Evolutionary conservation across 306 rosid species (phyloP).

Genomic region (Morella rubra): DNA sequence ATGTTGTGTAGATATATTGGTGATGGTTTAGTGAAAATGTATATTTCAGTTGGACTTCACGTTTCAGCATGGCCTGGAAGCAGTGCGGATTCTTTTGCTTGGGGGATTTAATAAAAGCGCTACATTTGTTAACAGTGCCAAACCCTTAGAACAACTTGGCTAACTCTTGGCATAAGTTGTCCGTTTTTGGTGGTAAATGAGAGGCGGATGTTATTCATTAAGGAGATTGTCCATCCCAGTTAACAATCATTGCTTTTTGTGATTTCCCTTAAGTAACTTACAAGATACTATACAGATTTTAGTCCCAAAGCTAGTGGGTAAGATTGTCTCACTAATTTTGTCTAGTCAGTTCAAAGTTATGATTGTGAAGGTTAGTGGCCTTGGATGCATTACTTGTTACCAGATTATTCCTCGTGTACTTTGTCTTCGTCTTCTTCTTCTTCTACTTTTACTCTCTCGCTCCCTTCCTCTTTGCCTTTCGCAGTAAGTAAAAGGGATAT

Average conservation of each 20-base stretch:
- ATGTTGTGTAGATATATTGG: conserved; percentile 8
- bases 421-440: no score
- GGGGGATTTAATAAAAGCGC: conserved; percentile 81
- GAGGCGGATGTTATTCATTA: not conserved
- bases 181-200: not conserved
- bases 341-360: not conserved
- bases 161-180: conserved; percentile 10
- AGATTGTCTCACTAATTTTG: not conserved
- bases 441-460: no score
- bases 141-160: conserved; percentile 50
- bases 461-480: no score
- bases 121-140: conserved; percentile 50
- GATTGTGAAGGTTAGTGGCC: not conserved
- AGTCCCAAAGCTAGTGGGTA: not conserved
- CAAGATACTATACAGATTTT: not conserved
- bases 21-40: conserved; percentile 21
- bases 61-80: conserved; percentile 67
- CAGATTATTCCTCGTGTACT: no score
- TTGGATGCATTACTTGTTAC: no score
- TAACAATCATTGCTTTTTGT: not conserved
- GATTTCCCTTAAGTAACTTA: no score
- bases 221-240: not conserved
- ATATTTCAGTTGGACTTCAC: conserved; percentile 73
- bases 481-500: no score
- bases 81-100: conserved; percentile 73